Evolutionary conservation across 108 stramenopile species (phyloP).

Genomic region (Aurantiochytrium sp.): DNA sequence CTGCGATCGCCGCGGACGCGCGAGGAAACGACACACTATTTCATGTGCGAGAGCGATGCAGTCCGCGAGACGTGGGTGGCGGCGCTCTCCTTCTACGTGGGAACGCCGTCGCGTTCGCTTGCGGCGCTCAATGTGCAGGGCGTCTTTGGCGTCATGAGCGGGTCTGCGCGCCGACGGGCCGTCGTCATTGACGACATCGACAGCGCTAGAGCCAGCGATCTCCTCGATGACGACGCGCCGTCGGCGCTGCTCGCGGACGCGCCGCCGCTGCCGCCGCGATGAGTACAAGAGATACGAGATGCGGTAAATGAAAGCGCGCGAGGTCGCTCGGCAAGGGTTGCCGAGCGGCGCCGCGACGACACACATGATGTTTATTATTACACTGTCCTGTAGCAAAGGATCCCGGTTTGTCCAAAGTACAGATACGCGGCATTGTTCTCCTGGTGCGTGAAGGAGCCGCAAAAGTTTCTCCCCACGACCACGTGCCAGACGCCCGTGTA

Average conservation of each 20-base stretch:
- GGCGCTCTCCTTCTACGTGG: neutral
- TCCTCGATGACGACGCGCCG: no score
- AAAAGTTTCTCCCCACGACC: conserved; percentile 12
- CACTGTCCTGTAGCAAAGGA: conserved; percentile 17
- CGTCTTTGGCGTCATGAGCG: neutral
- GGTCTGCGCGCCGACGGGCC: neutral
- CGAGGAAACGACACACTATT: neutral
- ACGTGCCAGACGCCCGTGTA: conserved; percentile 22
- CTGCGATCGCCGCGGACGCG: neutral
- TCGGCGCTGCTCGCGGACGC: no score
- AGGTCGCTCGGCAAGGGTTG: neutral
- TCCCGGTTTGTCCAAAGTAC: conserved; percentile 30
- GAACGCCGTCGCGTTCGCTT: neutral
- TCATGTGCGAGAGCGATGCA: neutral
- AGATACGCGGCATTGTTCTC: conserved; percentile 3
- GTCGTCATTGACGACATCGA: neutral
- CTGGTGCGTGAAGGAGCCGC: conserved; percentile 29
- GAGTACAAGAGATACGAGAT: no score
- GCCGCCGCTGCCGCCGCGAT: no score
- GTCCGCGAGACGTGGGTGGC: neutral
- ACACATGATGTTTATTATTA: neutral
- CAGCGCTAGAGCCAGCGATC: no score
- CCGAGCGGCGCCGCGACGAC: no score
- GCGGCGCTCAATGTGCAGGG: neutral
- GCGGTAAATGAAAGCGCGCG: neutral